phyloP scores from a whole-genome alignment of 2,329 filamentous ascomycete species.

The Cladophialophora immunda region DNA sequence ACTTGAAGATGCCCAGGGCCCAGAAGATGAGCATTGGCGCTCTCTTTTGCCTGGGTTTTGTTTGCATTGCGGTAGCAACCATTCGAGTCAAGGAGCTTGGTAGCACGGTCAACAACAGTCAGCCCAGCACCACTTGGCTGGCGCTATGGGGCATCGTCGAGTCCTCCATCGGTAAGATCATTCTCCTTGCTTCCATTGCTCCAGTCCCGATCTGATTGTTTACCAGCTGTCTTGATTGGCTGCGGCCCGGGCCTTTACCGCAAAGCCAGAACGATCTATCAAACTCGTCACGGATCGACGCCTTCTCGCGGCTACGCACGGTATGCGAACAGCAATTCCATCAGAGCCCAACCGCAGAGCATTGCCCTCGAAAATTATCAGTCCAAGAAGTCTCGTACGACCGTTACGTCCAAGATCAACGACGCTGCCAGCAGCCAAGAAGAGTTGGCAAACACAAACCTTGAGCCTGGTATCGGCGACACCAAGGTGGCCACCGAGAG shows the following conservation, averaged over 20 bases:
- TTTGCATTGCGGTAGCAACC: constrained; percentile 13
- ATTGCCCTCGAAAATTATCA: constrained; percentile 9
- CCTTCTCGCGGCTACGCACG: constrained; percentile 12
- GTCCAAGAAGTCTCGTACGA: constrained; percentile 6
- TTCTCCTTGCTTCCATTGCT: background rate
- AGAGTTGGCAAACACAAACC: constrained; percentile 13
- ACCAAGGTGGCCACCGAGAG: constrained; percentile 8
- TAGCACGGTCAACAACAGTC: constrained; percentile 15
- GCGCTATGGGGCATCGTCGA: constrained; percentile 16
- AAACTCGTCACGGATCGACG: constrained; percentile 10
- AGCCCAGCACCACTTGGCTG: constrained; percentile 13
- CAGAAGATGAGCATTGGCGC: constrained; percentile 14
- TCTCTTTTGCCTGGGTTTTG: constrained; percentile 13
- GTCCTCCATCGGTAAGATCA: constrained; percentile 12
- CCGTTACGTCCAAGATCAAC: background rate
- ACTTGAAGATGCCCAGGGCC: background rate
- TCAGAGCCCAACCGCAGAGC: background rate
- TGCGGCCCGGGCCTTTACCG: constrained; percentile 14
- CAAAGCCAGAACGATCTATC: constrained; percentile 9
- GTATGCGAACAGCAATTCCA: constrained; percentile 9
- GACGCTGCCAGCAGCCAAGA: constrained; percentile 17
- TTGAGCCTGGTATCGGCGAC: constrained; percentile 8
- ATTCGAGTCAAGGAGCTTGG: constrained; percentile 18
- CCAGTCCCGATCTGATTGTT: background rate
- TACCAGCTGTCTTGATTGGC: constrained; percentile 11